Base-by-base conservation (phyloP, 345 rosid species). In the Anastatica hierochuntica region DNA sequence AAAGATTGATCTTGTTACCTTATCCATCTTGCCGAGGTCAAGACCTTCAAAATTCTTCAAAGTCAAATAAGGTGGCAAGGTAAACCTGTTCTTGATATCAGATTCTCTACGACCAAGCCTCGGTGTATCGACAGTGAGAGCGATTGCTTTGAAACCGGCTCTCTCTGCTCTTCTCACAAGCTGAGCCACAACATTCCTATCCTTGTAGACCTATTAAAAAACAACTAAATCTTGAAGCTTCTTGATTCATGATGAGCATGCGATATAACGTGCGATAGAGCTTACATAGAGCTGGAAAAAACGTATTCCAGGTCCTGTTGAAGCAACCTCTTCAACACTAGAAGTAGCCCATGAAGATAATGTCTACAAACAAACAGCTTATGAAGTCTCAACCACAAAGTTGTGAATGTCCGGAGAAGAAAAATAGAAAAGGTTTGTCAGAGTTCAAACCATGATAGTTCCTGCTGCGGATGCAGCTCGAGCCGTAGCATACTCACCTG, bases 131-230 rank as follows among this genome's bases (percentile, higher is more conserved):
- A 86, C 95, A 30, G 95, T 86, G 26, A 86, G 95, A 53, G 80
- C 95, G 73, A 86, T 80, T 14, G 95, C 95, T 81, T 79, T 83
- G 74, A 78, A 86, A 7, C 95, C 95, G 37, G 88, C 90, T 53
- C 76, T 79, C 43, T 86, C 95, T 6, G 95, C 95, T 76, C 92
- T 77, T 58, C 78, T 74, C 51, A 86, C 95, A 7, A 86, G 77
- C 57, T 80, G 92, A 10, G 81, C 88, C 54, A 81, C 88, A 35
- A 83, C 83, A 40, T 83, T 72, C 78, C 92, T 77, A 69, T 83
- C 71, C 70, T 63, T 86, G 62, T 74, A 79, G 9, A 83, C 84
- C 95, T 86, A 35, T 15, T 21, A 21, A 21, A 21, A 21, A 21
- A 21, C 24, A 21, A 21, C 24, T 21, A 21, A 21, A 21, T 21